Percentiles rank a stretch among this genome's conserved stretches.
Conservation (phyloP, 148 eudicot species). For the Beta vulgaris region DNA sequence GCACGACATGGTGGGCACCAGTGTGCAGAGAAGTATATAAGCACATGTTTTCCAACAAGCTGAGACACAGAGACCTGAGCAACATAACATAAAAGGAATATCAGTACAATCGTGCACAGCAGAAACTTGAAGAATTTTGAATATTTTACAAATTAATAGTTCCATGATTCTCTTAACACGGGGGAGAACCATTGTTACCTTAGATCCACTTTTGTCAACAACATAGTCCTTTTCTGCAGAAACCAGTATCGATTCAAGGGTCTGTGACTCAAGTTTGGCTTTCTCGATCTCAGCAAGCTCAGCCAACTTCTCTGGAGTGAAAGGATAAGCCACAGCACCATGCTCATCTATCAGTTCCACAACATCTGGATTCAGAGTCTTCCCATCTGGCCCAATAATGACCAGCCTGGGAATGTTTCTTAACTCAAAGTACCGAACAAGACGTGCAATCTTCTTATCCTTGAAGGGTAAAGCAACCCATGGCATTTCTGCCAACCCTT, state of each 20-base stretch:
- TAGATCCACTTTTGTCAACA: constrained; percentile 38
- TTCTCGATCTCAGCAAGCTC: constrained; percentile 50
- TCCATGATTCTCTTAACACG: background rate
- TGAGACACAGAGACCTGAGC: constrained; percentile 49
- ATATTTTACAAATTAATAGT: background rate
- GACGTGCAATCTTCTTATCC: constrained; percentile 40
- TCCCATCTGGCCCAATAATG: constrained; percentile 45
- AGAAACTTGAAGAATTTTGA: background rate
- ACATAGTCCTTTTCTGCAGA: constrained; percentile 39
- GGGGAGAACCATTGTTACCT: constrained; percentile 14
- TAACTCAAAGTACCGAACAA: constrained; percentile 42
- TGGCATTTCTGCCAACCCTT: constrained; percentile 26
- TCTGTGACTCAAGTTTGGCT: constrained; percentile 40
- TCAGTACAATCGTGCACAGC: background rate
- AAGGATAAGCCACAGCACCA: constrained; percentile 42
- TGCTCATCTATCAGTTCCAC: constrained; percentile 40
- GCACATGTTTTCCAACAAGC: constrained; percentile 55
- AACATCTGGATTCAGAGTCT: constrained; percentile 41
- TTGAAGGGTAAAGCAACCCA: constrained; percentile 42
- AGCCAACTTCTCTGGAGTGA: constrained; percentile 38
- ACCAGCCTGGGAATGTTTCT: constrained; percentile 33
- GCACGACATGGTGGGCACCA: constrained; percentile 66
- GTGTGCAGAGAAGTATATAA: constrained; percentile 60
- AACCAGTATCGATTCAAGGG: constrained; percentile 40
- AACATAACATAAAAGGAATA: background rate